phyloP scores from a whole-genome alignment of 2,329 filamentous ascomycete genomes.

The Magnaporthiopsis rhizophila region DNA sequence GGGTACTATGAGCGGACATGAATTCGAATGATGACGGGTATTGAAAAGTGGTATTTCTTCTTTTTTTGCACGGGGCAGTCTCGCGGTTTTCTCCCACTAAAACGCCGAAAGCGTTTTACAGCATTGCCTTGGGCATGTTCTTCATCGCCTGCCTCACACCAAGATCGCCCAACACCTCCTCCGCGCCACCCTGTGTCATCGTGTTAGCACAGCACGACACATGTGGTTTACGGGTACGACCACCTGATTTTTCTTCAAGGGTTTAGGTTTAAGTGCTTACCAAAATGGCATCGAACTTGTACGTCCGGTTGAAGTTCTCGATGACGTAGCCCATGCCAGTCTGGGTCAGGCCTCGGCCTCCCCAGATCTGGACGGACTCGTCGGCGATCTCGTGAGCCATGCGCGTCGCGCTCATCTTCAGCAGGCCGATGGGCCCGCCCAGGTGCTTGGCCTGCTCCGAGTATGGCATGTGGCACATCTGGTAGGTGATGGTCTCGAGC shows the following conservation, averaged over 20 bases:
- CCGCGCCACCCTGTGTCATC: conserved; percentile 55
- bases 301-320: conserved; percentile 77
- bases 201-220: not conserved
- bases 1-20: not conserved
- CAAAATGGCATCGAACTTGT: conserved; percentile 73
- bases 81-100: not conserved
- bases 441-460: conserved; percentile 65
- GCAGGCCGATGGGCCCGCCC: conserved; percentile 71
- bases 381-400: conserved; percentile 78
- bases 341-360: conserved; percentile 72
- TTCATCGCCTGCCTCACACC: conserved; percentile 79
- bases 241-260: too few relatives aligned
- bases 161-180: conserved; percentile 74
- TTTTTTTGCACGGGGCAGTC: not conserved
- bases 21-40: not conserved
- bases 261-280: conserved; percentile 8
- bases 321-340: conserved; percentile 75
- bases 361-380: conserved; percentile 78
- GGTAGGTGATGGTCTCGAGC: conserved; percentile 77
- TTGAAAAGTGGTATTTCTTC: not conserved
- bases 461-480: conserved; percentile 83
- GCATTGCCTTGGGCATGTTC: conserved; percentile 74
- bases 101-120: conserved; percentile 37
- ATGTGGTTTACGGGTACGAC: not conserved
- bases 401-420: conserved; percentile 72